Evolutionary conservation across 2,329 filamentous ascomycete species (phyloP).

Genomic region (Zasmidium citrigriseum): DNA sequence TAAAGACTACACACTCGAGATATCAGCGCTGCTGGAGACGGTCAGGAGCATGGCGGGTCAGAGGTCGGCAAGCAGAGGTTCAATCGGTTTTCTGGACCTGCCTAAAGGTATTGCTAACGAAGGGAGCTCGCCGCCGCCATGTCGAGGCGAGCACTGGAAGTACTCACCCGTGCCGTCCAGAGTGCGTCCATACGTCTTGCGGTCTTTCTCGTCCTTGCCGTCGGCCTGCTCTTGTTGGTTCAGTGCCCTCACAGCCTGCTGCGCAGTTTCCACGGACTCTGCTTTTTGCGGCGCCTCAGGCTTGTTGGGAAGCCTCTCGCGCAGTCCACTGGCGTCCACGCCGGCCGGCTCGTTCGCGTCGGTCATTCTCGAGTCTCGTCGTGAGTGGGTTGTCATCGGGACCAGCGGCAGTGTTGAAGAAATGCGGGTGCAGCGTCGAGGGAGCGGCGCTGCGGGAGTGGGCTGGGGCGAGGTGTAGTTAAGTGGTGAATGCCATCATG

Average conservation of each 20-base stretch:
- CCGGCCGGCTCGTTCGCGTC: slow-evolving; percentile 19
- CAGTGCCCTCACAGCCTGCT: slow-evolving; percentile 50
- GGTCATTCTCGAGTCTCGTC: slow-evolving; percentile 20
- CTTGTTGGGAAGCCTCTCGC: slow-evolving; percentile 46
- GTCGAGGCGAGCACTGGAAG: slow-evolving; percentile 13
- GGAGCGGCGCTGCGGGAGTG: background rate
- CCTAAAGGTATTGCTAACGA: slow-evolving; percentile 12
- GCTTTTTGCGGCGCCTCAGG: slow-evolving; percentile 34
- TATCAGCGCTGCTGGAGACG: slow-evolving; percentile 27
- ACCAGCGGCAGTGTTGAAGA: slow-evolving; percentile 18
- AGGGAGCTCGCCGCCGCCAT: slow-evolving; percentile 8
- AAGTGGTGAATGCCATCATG: slow-evolving; percentile 20
- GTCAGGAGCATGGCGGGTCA: background rate
- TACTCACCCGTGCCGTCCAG: slow-evolving; percentile 83
- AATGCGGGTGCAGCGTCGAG: slow-evolving; percentile 10
- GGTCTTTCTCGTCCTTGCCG: slow-evolving; percentile 54
- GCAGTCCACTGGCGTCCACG: slow-evolving; percentile 41
- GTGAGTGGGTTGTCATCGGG: slow-evolving; percentile 17
- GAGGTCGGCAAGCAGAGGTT: slow-evolving; percentile 2
- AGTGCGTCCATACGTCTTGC: slow-evolving; percentile 87
- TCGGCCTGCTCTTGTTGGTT: slow-evolving; percentile 51
- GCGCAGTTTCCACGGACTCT: slow-evolving; percentile 39
- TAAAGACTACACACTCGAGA: slow-evolving; percentile 68
- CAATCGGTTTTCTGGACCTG: slow-evolving; percentile 10
- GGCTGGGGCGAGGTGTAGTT: slow-evolving; percentile 10